Evolutionary conservation across 768 basidiomycete genomes (phyloP).

Genomic region (Myochromella boudieri): DNA sequence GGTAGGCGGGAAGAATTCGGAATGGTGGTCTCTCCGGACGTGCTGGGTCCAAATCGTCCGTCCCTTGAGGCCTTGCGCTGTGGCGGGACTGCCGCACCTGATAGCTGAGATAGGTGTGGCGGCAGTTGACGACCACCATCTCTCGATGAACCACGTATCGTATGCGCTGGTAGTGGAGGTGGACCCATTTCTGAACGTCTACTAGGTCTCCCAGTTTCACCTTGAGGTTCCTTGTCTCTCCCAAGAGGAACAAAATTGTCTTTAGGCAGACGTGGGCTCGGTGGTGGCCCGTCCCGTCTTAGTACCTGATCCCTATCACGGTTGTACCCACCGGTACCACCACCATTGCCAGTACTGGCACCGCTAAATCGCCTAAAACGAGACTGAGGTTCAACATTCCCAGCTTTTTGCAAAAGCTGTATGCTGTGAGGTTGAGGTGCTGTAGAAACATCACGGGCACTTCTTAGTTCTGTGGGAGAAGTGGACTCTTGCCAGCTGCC

Average conservation of each 20-base stretch:
- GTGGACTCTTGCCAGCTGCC: constrained; percentile 42
- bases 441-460: constrained; percentile 44
- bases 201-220: constrained; percentile 39
- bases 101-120: constrained; percentile 49
- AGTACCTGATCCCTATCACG: constrained; percentile 26
- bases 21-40: constrained; percentile 22
- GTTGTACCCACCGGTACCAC: constrained; percentile 21
- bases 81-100: constrained; percentile 24
- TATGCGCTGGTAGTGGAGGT: constrained; percentile 44
- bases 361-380: constrained; percentile 34
- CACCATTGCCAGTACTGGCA: constrained; percentile 23
- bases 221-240: constrained; percentile 29
- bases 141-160: constrained; percentile 30
- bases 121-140: constrained; percentile 54
- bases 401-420: constrained; percentile 63
- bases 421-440: constrained; percentile 32
- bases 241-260: constrained; percentile 25
- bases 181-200: constrained; percentile 53
- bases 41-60: constrained; percentile 34
- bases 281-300: constrained; percentile 38
- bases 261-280: constrained; percentile 34
- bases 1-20: constrained; percentile 27
- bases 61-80: constrained; percentile 45
- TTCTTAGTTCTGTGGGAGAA: constrained; percentile 40
- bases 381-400: constrained; percentile 25